Base-by-base conservation (phyloP, 2,329 filamentous ascomycete species). In the Kalmusia sp. region DNA sequence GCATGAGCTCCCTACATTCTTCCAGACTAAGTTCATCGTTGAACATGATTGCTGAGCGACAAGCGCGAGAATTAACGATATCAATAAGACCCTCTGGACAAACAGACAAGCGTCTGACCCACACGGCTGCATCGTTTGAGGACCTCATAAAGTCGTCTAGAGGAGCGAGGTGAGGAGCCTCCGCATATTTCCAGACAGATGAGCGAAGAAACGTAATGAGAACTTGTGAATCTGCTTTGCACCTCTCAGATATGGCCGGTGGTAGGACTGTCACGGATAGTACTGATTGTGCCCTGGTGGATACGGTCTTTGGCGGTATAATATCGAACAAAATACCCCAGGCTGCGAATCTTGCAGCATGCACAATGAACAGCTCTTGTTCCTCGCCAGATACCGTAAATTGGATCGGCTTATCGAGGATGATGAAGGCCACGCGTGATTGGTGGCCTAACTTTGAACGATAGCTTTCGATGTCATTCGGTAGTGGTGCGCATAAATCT, bases 11-110 rank as follows among this genome's bases (percentile, higher is more conserved):
- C 8, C 74, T 61, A 61, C 91, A 93, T 58, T 91, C 81, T 0
- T 79, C 72, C 0, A 69, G 57, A 0, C 79, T 80, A 6, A 95
- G 74, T 5, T 76, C 67, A 64, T 96, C 91, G 62, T 93, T 93
- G 74, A 96, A 96, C 90, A 93, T 93, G 69, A 95, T 87, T 2
- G 91, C 90, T 30, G 89, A 91, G 48, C 90, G 82, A 65, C 91
- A 95, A 1, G 91, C 86, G 50, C 89, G 82, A 0, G 89, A 92
- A 65, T 92, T 88, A 4, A 93, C 76, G 67, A 93, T 75, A 25
- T 96, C 90, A 3, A 96, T 64, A 11, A 98, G 86, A 0, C 89
- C 88, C 22, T 82, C 79, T 0, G 93, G 93, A 62, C 91, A 96
- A 2, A 81, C 81, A 25, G 86, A 83, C 34, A 96, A 84, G 5